Base-by-base conservation (phyloP, 495 filamentous ascomycete species). In the Corynascus novoguineensis region DNA sequence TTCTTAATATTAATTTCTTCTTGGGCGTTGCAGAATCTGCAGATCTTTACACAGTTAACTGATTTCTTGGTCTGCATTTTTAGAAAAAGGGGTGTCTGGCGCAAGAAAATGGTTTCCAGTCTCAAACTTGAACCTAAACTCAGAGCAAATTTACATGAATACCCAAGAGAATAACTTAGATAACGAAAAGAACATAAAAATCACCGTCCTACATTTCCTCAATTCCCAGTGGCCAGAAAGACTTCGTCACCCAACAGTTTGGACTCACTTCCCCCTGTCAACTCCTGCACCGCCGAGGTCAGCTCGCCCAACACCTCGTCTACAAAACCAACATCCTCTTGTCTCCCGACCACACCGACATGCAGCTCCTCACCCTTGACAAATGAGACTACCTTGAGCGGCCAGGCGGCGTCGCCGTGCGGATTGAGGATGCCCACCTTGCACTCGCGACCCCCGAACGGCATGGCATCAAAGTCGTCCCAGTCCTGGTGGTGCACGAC, bases 401-500 rank as follows among this genome's bases (percentile, higher is more conserved):
- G 55, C 7, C 11, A 29, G 4, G 55, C 46, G 4, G 55, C 45
- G 27, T 57, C 55, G 17, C 55, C 55, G 28, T 57, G 46, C 17
- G 55, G 55, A n/a, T 57, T 57, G 22, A 44, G 1, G 5, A 57
- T 35, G 3, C 21, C 55, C 21, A 57, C 55, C 55, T 44, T 42
- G 24, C 46, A 50, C 51, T 47, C 17, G 2, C 51, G 12, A 1
- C 45, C 60, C 2, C 49, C 50, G 35, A 77, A 71, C 45, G 52
- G 53, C 11, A 78, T 57, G 15, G 63, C 47, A 49, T 75, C 75
- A 22, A 76, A 70, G 14, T 76, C 70, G 45, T 67, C 68, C 42
- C 76, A 74, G 31, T 76, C 74, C 56, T 77, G 73, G 42, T 78
- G 74, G 35, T 57, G 55, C n/a, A 78, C 74, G 0, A 77, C 69